Evolutionary conservation across 163 green algal species (phyloP), one percentile per base, ranked within the genome.

Genomic region (Chlamydomonas reinhardtii): DNA sequence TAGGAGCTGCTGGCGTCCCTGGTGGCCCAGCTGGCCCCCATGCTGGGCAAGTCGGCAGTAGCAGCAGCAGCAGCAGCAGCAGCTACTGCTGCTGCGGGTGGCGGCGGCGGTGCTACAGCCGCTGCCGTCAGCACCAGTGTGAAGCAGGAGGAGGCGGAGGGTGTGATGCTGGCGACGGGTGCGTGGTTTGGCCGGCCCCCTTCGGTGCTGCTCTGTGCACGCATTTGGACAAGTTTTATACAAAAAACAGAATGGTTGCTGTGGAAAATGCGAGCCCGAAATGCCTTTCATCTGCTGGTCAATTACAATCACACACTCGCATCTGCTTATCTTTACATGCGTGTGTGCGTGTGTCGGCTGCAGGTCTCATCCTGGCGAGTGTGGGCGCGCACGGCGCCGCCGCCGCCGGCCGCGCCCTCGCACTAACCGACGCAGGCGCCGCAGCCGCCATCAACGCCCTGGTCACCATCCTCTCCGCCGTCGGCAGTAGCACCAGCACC

Each of bases 91-190:
- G 48, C 78, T 70, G 82, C 35, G 73, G 65, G 22, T 24, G 48
- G 74, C 66, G 16, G n/a, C 9, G 37, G 66, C 6, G 48, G 12
- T 56, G 48, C 48, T 56, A 56, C 48, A 56, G 48, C 48, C 48
- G 48, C 61, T 39, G 4, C 73, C 25, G 39, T 77, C 27, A 32
- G 31, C 35, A 64, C 25, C 11, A 71, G 85, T 32, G 81, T 81
- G 59, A 92, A 91, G 82, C 93, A 93, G 59, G 96, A 98, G 87
- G 84, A 95, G 74, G 74, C 88, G 52, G 92, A 97, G 65, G 96
- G 96, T 69, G 85, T 81, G 15, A 73, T 96, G 43, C 73, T 96
- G 32, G 88, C 91, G 0, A 72, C 89, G 82, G 92, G 92, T 94
- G 61, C 5, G 39, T 48, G 39, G n/a, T n/a, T n/a, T n/a, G n/a